These are phyloP conservation scores for Phaeosphaeriaceae sp. DNA, from an alignment of 2,329 filamentous ascomycete genomes.

Conservation along the genomic window DNA sequence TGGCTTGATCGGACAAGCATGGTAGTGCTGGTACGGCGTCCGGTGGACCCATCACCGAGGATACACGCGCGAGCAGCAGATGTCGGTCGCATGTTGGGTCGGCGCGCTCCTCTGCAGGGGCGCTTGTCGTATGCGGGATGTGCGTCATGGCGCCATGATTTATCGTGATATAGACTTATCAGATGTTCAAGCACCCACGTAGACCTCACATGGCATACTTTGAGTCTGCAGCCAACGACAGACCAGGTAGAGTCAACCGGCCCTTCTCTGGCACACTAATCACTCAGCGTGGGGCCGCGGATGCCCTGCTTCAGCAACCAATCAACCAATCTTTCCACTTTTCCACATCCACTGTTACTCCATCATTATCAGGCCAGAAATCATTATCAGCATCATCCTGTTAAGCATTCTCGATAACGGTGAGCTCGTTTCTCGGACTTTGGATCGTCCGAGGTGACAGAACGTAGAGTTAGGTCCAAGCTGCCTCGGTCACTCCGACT, in stretches of 20 bases:
- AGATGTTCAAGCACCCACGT: neutral
- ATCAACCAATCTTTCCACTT: neutral
- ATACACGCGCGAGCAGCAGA: neutral
- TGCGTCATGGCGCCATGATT: neutral
- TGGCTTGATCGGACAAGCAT: neutral
- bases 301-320: neutral
- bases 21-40: neutral
- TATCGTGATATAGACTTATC: neutral
- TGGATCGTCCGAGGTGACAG: neutral
- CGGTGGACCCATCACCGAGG: neutral
- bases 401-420: neutral
- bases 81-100: slow-evolving; percentile 3
- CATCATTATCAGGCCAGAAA: neutral
- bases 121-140: neutral
- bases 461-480: neutral
- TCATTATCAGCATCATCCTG: neutral
- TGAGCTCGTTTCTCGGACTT: neutral
- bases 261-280: neutral
- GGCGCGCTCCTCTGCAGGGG: slow-evolving; percentile 1
- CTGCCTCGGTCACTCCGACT: neutral
- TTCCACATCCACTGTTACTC: neutral
- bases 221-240: neutral
- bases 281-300: neutral
- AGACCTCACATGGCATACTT: neutral
- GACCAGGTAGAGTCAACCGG: neutral